These are phyloP conservation scores for Coix lacrymajobi DNA, from an alignment of 176 grass and related monocot species.

Conservation along the genomic window DNA sequence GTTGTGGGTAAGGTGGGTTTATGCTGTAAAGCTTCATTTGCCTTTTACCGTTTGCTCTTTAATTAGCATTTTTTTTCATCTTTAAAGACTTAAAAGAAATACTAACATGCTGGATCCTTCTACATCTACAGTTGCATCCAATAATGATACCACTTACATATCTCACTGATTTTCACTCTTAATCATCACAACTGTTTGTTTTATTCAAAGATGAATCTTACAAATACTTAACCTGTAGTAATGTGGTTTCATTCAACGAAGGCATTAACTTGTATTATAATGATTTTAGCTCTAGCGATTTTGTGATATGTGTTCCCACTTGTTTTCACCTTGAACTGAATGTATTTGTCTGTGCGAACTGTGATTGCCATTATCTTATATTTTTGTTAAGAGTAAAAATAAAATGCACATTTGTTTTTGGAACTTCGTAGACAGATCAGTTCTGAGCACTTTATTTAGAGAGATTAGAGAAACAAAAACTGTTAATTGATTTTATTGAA, in stretches of 20 bases:
- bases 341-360: too few relatives aligned
- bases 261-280: neutral
- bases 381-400: too few relatives aligned
- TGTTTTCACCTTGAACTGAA: neutral
- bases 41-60: neutral
- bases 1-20: neutral
- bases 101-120: neutral
- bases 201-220: neutral
- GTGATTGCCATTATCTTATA: too few relatives aligned
- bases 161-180: neutral
- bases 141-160: neutral
- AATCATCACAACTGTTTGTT: neutral
- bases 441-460: too few relatives aligned
- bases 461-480: too few relatives aligned
- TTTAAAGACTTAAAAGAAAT: neutral
- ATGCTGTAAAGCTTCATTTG: neutral
- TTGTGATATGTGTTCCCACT: neutral
- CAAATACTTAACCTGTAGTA: neutral
- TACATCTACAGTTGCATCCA: neutral
- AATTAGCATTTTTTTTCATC: neutral
- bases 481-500: too few relatives aligned
- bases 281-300: neutral
- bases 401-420: too few relatives aligned
- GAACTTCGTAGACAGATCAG: too few relatives aligned
- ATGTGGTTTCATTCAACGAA: neutral